Conservation (phyloP, 139 green algal genomes). For the Pleodorina starrii region DNA sequence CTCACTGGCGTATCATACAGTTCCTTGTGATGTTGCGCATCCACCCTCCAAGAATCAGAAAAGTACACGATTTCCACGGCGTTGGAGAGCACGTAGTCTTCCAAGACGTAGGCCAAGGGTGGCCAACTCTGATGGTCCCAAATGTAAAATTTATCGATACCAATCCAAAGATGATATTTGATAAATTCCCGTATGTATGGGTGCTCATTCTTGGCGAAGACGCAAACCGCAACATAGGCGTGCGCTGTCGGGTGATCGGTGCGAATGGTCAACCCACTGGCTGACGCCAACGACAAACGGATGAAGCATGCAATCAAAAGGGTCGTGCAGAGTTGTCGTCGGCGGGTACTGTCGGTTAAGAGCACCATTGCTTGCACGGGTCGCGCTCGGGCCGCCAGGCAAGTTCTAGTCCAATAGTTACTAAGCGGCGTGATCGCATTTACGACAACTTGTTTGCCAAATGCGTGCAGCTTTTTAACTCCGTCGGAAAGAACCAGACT, state of each 20-base stretch:
- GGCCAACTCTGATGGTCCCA: slow-evolving; percentile 39
- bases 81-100: slow-evolving; percentile 14
- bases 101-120: neutral
- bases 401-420: no score
- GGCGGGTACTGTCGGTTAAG: no score
- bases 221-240: slow-evolving; percentile 28
- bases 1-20: slow-evolving; percentile 24
- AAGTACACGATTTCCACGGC: slow-evolving; percentile 20
- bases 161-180: slow-evolving; percentile 37
- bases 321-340: no score
- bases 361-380: no score
- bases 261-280: neutral
- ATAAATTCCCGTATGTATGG: slow-evolving; percentile 37
- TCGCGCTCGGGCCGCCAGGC: no score
- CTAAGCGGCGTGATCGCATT: no score
- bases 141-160: slow-evolving; percentile 42
- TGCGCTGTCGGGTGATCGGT: neutral
- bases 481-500: no score
- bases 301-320: neutral
- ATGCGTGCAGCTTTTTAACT: no score
- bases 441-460: no score
- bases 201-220: slow-evolving; percentile 42
- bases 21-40: neutral
- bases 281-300: neutral
- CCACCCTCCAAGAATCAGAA: neutral